phyloP scores from a whole-genome alignment of 257 asterid species.

The Coffea canephora region DNA sequence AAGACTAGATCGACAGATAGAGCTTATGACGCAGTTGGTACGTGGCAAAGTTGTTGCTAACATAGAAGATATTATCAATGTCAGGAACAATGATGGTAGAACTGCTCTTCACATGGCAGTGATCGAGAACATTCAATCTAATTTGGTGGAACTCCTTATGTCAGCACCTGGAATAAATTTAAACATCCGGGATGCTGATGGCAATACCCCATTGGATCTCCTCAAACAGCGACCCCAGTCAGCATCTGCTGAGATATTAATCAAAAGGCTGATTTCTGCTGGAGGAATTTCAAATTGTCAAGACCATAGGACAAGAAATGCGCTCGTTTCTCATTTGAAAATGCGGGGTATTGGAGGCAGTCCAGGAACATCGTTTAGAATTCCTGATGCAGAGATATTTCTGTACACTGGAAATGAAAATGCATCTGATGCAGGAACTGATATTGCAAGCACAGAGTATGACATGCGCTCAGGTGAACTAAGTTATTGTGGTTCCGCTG shows the following conservation, averaged over 20 bases:
- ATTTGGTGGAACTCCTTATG: constrained; percentile 77
- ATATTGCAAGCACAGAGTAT: constrained; percentile 35
- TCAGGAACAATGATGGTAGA: constrained; percentile 62
- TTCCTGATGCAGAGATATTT: constrained; percentile 74
- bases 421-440: constrained; percentile 31
- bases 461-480: constrained; percentile 57
- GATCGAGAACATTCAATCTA: constrained; percentile 55
- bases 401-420: constrained; percentile 51
- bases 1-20: constrained; percentile 61
- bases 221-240: constrained; percentile 62
- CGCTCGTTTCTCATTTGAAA: constrained; percentile 53
- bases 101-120: constrained; percentile 86
- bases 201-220: constrained; percentile 72
- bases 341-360: constrained; percentile 63
- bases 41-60: constrained; percentile 29
- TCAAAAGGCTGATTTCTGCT: constrained; percentile 65
- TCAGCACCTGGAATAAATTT: constrained; percentile 48
- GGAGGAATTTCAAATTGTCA: constrained; percentile 62
- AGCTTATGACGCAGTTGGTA: constrained; percentile 52
- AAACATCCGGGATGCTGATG: constrained; percentile 59
- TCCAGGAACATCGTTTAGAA: constrained; percentile 80
- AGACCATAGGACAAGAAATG: constrained; percentile 38
- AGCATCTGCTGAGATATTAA: constrained; percentile 65
- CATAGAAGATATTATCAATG: constrained; percentile 52
- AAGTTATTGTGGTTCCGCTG: constrained; percentile 24